Evolutionary conservation across 176 grass and related monocot genomes (phyloP).

Genomic region (Aegilops umbellulata): DNA sequence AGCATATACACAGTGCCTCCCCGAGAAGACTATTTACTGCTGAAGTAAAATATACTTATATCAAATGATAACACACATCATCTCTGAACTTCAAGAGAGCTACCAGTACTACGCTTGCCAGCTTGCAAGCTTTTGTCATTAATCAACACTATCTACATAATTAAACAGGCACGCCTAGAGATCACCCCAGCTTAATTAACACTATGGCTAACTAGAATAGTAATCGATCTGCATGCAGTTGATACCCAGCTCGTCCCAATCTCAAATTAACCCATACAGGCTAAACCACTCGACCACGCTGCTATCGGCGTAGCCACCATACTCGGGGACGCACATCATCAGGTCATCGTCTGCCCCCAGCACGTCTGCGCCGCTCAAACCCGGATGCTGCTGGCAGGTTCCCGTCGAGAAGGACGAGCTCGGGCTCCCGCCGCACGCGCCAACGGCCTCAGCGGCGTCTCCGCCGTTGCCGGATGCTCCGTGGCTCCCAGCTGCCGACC

Average conservation of each 20-base stretch:
- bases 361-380: constrained; percentile 8
- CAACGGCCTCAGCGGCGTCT: neutral
- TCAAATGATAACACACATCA: constrained; percentile 9
- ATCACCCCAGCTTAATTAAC: constrained; percentile 25
- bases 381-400: constrained; percentile 46
- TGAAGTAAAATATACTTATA: neutral
- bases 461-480: constrained; percentile 27
- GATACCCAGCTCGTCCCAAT: neutral
- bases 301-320: constrained; percentile 26
- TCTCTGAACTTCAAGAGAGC: constrained; percentile 15
- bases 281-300: constrained; percentile 46
- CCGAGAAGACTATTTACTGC: neutral
- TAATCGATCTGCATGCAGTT: neutral
- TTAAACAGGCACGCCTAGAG: constrained; percentile 27
- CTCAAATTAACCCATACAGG: constrained; percentile 39
- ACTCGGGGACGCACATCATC: constrained; percentile 35
- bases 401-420: constrained; percentile 76
- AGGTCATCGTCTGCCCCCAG: constrained; percentile 32
- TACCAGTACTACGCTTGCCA: constrained; percentile 2
- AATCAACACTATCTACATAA: constrained; percentile 38
- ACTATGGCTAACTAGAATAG: constrained; percentile 27
- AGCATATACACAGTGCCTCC: constrained; percentile 6
- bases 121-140: constrained; percentile 38
- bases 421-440: constrained; percentile 45
- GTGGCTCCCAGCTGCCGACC: constrained; percentile 3